These are phyloP conservation scores for Ophiorrhiza pumila DNA, from an alignment of 257 asterid genomes.

Conservation along the genomic window DNA sequence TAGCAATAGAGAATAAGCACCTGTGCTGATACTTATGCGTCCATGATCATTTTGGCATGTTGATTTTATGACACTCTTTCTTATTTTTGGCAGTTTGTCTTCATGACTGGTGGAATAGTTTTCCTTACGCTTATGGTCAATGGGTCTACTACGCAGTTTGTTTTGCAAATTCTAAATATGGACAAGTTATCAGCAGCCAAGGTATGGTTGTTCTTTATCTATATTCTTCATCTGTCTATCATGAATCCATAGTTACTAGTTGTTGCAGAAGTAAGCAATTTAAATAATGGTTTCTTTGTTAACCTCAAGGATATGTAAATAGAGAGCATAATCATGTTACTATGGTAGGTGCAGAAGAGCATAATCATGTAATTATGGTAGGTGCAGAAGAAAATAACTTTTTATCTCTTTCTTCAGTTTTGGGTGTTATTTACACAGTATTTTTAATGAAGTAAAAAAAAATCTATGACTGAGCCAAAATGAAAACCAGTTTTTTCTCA, in stretches of 20 bases:
- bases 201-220: slow-evolving; percentile 40
- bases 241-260: not conserved
- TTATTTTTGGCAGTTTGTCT: slow-evolving; percentile 80
- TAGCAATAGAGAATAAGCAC: not conserved
- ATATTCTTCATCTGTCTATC: not conserved
- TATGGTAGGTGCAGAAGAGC: not conserved
- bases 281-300: not conserved
- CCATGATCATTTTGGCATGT: not conserved
- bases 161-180: slow-evolving; percentile 64
- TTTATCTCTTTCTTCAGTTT: not conserved
- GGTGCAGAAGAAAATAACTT: not conserved
- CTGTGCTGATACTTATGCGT: too few species aligned
- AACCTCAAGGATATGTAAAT: not conserved
- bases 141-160: slow-evolving; percentile 93
- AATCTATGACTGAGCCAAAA: too few species aligned
- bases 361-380: not conserved
- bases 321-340: not conserved
- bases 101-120: slow-evolving; percentile 95
- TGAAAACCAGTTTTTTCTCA: too few species aligned
- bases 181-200: slow-evolving; percentile 71
- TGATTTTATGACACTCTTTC: slow-evolving; percentile 8
- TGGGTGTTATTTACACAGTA: not conserved
- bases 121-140: slow-evolving; percentile 89
- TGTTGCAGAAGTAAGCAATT: not conserved
- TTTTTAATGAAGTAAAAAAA: too few species aligned